Evolutionary conservation across 495 filamentous ascomycete species (phyloP).

Genomic region (Penicillium diatomitis): DNA sequence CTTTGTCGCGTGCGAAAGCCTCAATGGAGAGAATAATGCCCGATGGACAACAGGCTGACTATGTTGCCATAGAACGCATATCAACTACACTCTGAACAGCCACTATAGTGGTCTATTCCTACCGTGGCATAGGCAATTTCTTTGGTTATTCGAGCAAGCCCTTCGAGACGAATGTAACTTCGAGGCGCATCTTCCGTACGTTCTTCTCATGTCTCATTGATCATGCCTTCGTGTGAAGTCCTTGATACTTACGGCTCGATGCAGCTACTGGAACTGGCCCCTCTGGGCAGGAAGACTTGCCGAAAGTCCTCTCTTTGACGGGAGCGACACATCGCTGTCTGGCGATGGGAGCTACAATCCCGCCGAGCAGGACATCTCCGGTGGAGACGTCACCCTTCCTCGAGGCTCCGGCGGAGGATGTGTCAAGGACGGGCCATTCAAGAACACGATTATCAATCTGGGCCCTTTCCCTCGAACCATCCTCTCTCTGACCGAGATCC

Average conservation of each 20-base stretch:
- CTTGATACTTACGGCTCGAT: background rate
- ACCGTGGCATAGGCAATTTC: constrained; percentile 59
- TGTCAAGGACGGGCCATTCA: constrained; percentile 50
- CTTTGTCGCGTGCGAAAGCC: constrained; percentile 35
- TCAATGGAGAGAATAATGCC: background rate
- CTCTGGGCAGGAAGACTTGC: constrained; percentile 25
- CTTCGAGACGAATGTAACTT: constrained; percentile 62
- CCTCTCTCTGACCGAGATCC: constrained; percentile 10
- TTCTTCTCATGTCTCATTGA: background rate
- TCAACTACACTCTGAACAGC: constrained; percentile 37
- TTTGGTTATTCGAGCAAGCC: constrained; percentile 51
- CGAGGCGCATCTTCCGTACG: constrained; percentile 37
- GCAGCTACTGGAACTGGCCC: constrained; percentile 46
- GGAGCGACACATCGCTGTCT: constrained; percentile 30
- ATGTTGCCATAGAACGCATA: constrained; percentile 29
- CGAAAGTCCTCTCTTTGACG: constrained; percentile 38
- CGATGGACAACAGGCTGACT: background rate
- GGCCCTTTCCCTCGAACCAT: constrained; percentile 35
- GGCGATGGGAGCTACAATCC: constrained; percentile 39
- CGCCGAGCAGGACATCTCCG: constrained; percentile 14
- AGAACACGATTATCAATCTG: constrained; percentile 33
- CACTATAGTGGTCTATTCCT: constrained; percentile 42
- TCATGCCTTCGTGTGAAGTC: background rate
- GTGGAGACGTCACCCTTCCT: constrained; percentile 17
- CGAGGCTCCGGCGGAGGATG: constrained; percentile 56